Conservation (phyloP, 352 stramenopile genomes). For the Globisporangium cystogenes region DNA sequence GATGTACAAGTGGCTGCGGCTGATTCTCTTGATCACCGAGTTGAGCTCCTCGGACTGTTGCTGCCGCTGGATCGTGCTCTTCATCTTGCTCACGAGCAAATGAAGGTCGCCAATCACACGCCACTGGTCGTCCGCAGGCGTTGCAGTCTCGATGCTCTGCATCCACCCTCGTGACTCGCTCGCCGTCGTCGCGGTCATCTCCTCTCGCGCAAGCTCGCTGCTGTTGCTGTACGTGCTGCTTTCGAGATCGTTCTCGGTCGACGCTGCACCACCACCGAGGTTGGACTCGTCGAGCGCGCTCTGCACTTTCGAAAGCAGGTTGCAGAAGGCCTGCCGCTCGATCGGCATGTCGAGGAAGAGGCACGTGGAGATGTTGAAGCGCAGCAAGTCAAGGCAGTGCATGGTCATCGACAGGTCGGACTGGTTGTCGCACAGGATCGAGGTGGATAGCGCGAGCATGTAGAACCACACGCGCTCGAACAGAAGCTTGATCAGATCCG, state of each 20-base stretch:
- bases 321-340: slow-evolving; percentile 75
- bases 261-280: not conserved
- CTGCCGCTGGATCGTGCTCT: slow-evolving; percentile 82
- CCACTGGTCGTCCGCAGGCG: slow-evolving; percentile 66
- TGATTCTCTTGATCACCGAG: slow-evolving; percentile 87
- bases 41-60: slow-evolving; percentile 81
- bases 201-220: not conserved
- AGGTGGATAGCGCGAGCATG: slow-evolving; percentile 83
- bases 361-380: slow-evolving; percentile 79
- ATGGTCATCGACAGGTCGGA: slow-evolving; percentile 74
- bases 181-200: not conserved
- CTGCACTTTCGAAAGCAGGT: slow-evolving; percentile 67
- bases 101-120: slow-evolving; percentile 87
- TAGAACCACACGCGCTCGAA: slow-evolving; percentile 96
- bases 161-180: slow-evolving; percentile 32
- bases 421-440: slow-evolving; percentile 75
- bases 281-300: slow-evolving; percentile 37
- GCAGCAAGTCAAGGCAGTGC: slow-evolving; percentile 77
- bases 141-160: slow-evolving; percentile 58
- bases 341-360: slow-evolving; percentile 76
- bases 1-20: slow-evolving; percentile 88
- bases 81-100: slow-evolving; percentile 86
- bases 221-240: slow-evolving; percentile 4
- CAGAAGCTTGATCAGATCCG: slow-evolving; percentile 89
- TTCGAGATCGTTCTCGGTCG: not conserved